Percentiles rank a stretch among this genome's conserved stretches.
Evolutionary conservation across 495 filamentous ascomycete genomes (phyloP).

Genomic region (Amphirosellinia nigrospora): DNA sequence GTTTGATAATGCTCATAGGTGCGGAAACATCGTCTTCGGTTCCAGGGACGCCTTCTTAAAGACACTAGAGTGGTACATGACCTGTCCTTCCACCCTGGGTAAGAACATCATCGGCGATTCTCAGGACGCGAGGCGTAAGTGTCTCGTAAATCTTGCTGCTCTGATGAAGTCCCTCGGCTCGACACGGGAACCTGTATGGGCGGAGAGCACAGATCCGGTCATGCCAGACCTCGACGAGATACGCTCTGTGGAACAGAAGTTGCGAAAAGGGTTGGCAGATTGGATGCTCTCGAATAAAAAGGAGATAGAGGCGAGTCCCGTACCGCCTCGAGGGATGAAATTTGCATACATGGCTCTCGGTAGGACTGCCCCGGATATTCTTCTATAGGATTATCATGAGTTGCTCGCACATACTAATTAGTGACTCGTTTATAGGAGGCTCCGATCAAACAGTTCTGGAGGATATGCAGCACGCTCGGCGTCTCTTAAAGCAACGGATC

Average conservation of each 20-base stretch:
- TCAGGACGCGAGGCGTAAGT: constrained; percentile 25
- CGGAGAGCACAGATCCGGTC: neutral
- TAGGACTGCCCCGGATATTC: neutral
- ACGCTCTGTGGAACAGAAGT: neutral
- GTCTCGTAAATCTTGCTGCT: constrained; percentile 37
- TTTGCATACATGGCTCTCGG: constrained; percentile 6
- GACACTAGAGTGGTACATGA: constrained; percentile 46
- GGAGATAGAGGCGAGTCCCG: constrained; percentile 14
- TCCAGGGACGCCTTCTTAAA: constrained; percentile 25
- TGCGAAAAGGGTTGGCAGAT: constrained; percentile 8
- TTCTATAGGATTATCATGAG: neutral
- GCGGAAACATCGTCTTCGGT: constrained; percentile 40
- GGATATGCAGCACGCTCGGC: constrained; percentile 22
- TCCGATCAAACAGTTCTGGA: constrained; percentile 7
- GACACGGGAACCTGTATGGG: constrained; percentile 25
- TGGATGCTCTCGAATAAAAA: constrained; percentile 20
- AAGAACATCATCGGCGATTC: constrained; percentile 30
- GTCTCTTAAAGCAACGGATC: constrained; percentile 31
- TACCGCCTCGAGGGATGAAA: neutral
- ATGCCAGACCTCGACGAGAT: neutral
- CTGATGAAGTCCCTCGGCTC: constrained; percentile 37
- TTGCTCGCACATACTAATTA: neutral
- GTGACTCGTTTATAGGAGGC: neutral
- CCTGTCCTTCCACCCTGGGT: constrained; percentile 20
- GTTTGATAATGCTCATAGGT: constrained; percentile 42